Conservation (phyloP, 345 rosid genomes). For the Citrus unshiu region DNA sequence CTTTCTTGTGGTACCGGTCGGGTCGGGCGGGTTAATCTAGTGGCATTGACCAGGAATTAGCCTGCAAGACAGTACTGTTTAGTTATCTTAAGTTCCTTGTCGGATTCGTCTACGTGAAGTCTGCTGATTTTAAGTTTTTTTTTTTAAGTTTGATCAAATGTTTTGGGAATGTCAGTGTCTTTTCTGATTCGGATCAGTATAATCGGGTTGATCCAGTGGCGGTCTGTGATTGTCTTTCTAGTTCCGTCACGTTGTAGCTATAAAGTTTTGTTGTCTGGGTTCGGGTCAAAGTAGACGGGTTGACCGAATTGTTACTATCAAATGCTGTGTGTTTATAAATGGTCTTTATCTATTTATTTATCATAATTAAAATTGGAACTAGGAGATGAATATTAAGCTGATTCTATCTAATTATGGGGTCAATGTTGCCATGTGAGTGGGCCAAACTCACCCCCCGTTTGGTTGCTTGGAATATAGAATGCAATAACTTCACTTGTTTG, state of each 20-base stretch:
- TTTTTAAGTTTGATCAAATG: not conserved
- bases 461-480: constrained; percentile 4
- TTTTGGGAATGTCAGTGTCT: not conserved
- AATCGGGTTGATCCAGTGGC: not conserved
- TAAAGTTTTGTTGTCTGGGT: not conserved
- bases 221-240: not conserved
- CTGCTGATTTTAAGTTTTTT: not conserved
- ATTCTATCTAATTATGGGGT: not conserved
- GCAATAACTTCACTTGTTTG: not conserved
- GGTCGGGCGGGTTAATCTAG: no score
- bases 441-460: not conserved
- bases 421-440: not conserved
- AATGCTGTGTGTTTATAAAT: not conserved
- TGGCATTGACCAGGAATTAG: not conserved
- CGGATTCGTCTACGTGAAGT: not conserved
- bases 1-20: no score
- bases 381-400: not conserved
- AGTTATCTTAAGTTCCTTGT: not conserved
- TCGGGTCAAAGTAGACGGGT: not conserved
- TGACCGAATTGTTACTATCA: not conserved
- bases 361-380: not conserved
- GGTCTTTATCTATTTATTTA: not conserved
- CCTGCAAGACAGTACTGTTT: not conserved
- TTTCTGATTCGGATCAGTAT: not conserved
- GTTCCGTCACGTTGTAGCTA: not conserved